Evolutionary conservation across 768 basidiomycete species (phyloP), one percentile per base, ranked within the genome.

Genomic region (Lactarius hengduanensis): DNA sequence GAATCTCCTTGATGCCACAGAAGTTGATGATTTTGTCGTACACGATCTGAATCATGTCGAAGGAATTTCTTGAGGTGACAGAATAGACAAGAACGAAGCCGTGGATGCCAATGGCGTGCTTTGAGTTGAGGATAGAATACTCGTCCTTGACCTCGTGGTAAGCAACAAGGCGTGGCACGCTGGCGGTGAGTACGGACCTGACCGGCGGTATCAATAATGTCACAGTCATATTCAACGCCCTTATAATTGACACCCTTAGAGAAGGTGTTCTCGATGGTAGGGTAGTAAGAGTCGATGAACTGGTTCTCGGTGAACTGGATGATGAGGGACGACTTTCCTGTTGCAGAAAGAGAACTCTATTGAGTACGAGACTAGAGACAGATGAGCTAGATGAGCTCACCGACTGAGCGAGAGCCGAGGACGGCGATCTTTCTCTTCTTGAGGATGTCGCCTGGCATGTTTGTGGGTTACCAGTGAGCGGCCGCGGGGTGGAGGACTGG

Each of bases 61-160:
- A 98, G 10, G 92, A 94, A 72, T 88, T 87, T 65, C 89, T 82
- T 22, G 91, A 92, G 4, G 92, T 84, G 77, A 98, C 94, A 3
- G 92, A 92, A 80, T 98, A 99, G 55, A 98, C 96, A 72, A 99
- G 87, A 73, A 99, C 86, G 76, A 92, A 99, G 74, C 96, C 96
- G 74, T 99, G 96, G 72, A 96, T 94, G 61, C 96, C 96, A 72
- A 98, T 93, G 47, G 94, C 95, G 74, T 98, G 92, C 76, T 95
- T 93, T 32, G 91, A 84, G 71, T 93, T 94, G 70, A 99, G 86
- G 64, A 96, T 92, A 22, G 94, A 91, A 79, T 92, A 98, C 77
- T 99, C 96, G 74, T 98, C 96, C 94, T 95, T 75, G 18, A 57
- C 16, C 40, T 34, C 43, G 36, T 20, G 38, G 28, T 41, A 64